Evolutionary conservation across 306 rosid species (phyloP), one percentile per base, ranked within the genome.

Genomic region (Gynostemma pentaphyllum): DNA sequence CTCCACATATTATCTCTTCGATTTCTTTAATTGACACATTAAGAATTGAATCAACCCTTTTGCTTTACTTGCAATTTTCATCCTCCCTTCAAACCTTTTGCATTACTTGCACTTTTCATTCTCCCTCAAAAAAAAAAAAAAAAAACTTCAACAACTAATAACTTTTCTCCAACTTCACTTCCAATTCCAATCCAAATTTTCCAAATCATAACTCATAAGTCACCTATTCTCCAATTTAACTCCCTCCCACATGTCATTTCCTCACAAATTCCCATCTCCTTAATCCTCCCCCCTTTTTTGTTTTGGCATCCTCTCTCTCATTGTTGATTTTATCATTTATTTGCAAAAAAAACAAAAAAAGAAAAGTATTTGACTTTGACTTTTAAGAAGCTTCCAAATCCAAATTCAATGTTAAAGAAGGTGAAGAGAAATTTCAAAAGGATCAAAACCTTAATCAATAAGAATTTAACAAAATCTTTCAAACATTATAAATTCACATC

Each of bases 351-450:
- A 30, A 34, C n/a, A n/a, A n/a, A n/a, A n/a, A n/a, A n/a, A n/a
- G n/a, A n/a, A n/a, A n/a, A n/a, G n/a, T n/a, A 18, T 18, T 56
- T n/a, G 1, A 16, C 26, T n/a, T 55, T 54, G 42, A 54, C 62
- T 16, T 0, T 8, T 30, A 1, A n/a, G 14, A 45, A n/a, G 59
- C 62, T 54, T n/a, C 27, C 56, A 62, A 4, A 40, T n/a, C 11
- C 66, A 45, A n/a, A 29, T 60, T 24, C 62, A 61, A 79, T 82
- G 90, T 45, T 88, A 66, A 79, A 62, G 51, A 77, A 76, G 7
- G 2, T 87, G 7, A 64, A 55, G 32, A 18, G 62, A 56, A 18
- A 34, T 34, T 56, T 56, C 16, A 56, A 9, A 18, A 71, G 50
- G 42, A 27, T 75, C 69, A 74, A 55, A 72, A 78, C 67, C 62